phyloP scores from a whole-genome alignment of 805 yeast genomes.

The Candida ipomoeae region DNA sequence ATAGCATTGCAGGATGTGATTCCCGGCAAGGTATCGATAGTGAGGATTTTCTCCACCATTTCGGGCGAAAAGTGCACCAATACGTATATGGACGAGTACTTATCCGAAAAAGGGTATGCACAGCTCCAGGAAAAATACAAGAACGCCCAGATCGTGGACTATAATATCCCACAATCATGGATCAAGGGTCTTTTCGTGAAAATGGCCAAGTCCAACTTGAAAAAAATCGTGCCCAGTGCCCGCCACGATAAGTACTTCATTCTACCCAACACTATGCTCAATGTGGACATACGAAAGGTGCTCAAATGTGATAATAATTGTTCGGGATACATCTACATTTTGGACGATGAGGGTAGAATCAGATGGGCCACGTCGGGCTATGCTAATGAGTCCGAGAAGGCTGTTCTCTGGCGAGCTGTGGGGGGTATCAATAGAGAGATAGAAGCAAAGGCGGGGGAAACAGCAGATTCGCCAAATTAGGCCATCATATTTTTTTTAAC shows the following conservation, averaged over 20 bases:
- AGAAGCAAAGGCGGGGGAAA: background rate
- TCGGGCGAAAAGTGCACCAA: constrained; percentile 67
- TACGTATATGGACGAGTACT: constrained; percentile 51
- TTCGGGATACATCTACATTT: constrained; percentile 77
- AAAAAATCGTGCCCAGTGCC: constrained; percentile 40
- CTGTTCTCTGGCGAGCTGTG: constrained; percentile 62
- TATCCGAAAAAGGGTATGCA: constrained; percentile 38
- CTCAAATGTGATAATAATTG: constrained; percentile 68
- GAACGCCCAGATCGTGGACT: constrained; percentile 66
- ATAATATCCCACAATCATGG: constrained; percentile 71
- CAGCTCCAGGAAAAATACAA: constrained; percentile 43
- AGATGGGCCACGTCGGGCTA: constrained; percentile 92
- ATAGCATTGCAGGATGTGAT: constrained; percentile 37
- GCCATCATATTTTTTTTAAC: background rate
- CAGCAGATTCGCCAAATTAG: background rate
- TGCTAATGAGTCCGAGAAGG: constrained; percentile 63
- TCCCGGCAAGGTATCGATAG: constrained; percentile 52
- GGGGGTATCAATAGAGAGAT: constrained; percentile 53
- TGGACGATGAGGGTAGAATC: constrained; percentile 70
- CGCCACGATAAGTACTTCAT: constrained; percentile 60
- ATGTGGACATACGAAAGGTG: constrained; percentile 52
- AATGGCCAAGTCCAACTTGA: constrained; percentile 41
- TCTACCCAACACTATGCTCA: constrained; percentile 55
- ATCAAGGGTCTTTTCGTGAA: constrained; percentile 59
- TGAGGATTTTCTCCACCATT: constrained; percentile 62